Base-by-base conservation (phyloP, 495 filamentous ascomycete genomes). In the Lepidopterella palustris region DNA sequence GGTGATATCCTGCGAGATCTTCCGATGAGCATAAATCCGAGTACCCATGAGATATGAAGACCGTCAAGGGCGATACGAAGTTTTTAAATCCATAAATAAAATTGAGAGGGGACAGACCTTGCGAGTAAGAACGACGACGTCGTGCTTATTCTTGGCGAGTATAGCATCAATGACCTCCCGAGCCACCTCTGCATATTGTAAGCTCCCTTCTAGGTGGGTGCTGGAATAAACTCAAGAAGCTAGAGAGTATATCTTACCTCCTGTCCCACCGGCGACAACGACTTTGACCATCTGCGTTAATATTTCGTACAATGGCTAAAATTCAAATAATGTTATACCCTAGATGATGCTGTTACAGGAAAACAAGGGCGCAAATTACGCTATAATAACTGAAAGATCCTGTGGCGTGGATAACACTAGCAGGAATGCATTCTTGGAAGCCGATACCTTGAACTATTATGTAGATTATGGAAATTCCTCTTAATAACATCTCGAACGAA, bases 201-300 rank as follows among this genome's bases (percentile, higher is more conserved):
- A 45, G 32, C 10, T 20, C 25, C 5, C 4, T 48, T 49, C 11
- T n/a, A 28, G 29, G 20, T 25, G 50, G 35, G 1, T 11, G 21
- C 27, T 4, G 29, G 26, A 47, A 29, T 31, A 23, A 24, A 53
- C n/a, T n/a, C n/a, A n/a, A n/a, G n/a, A n/a, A n/a, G n/a, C n/a
- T n/a, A n/a, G n/a, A n/a, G n/a, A n/a, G 52, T 5, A 31, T 11
- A 42, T 72, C 75, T 4, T 70, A 82, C 81, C 60, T 8, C 80
- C 76, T 20, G 78, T 73, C 57, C 77, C 80, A 40, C 80, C 82
- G 15, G 79, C 80, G 18, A 83, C 55, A 4, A 76, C 79, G 50
- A 85, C 75, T 26, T 79, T 81, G 57, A 81, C 80, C 81, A 83
- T 84, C 68, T 35, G n/a, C n/a, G n/a, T n/a, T n/a, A n/a, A n/a